These are phyloP conservation scores for Arachnomyces sp. DNA, from an alignment of 2,329 filamentous ascomycete genomes.

Conservation along the genomic window DNA sequence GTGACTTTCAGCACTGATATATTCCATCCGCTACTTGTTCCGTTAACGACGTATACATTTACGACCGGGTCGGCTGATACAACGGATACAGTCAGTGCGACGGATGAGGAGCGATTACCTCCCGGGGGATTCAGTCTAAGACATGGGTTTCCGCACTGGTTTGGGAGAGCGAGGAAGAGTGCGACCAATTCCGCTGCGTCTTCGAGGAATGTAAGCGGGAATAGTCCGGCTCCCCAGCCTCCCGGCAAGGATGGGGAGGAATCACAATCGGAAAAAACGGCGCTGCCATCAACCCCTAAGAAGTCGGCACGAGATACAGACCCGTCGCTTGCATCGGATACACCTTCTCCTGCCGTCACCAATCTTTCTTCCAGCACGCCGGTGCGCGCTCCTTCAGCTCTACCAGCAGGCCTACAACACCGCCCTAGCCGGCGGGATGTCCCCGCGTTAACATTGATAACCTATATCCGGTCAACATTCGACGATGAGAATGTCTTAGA, in stretches of 20 bases:
- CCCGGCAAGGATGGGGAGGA: no score
- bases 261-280: slow-evolving; percentile 4
- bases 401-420: no score
- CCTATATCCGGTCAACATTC: slow-evolving; percentile 77
- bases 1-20: slow-evolving; percentile 88
- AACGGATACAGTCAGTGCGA: slow-evolving; percentile 71
- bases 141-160: slow-evolving; percentile 89
- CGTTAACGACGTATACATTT: slow-evolving; percentile 90
- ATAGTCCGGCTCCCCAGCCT: slow-evolving; percentile 9
- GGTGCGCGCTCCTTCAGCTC: not conserved
- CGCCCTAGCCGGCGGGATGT: slow-evolving; percentile 27
- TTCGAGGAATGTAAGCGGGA: slow-evolving; percentile 39
- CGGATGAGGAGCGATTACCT: slow-evolving; percentile 72
- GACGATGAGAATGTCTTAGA: slow-evolving; percentile 71
- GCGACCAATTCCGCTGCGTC: slow-evolving; percentile 26
- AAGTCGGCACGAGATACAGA: not conserved
- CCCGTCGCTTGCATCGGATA: not conserved
- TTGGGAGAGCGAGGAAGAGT: slow-evolving; percentile 52
- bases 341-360: slow-evolving; percentile 1
- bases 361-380: slow-evolving; percentile 1
- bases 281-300: slow-evolving; percentile 6
- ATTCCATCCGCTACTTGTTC: slow-evolving; percentile 88
- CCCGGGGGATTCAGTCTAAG: slow-evolving; percentile 85
- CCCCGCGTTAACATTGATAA: slow-evolving; percentile 61
- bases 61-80: slow-evolving; percentile 64